Conservation (phyloP, 2,329 filamentous ascomycete genomes). For the Onygena corvina region DNA sequence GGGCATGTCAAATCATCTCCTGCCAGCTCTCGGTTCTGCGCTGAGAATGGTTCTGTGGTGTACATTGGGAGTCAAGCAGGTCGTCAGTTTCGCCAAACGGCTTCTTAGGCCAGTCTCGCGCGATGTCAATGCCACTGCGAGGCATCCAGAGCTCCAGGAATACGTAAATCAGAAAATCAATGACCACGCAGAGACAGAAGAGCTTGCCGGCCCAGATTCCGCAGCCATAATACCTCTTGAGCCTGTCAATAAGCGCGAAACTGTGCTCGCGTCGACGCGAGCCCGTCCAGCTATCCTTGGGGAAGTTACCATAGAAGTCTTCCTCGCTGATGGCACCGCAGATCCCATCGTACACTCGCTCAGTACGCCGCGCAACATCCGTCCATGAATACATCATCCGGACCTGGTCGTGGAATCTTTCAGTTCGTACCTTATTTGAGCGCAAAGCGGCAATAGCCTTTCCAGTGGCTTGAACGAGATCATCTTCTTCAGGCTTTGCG, state of each 20-base stretch:
- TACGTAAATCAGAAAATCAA: constrained; percentile 85
- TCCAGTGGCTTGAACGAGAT: constrained; percentile 78
- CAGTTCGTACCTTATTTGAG: constrained; percentile 75
- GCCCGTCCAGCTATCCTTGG: constrained; percentile 56
- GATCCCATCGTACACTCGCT: constrained; percentile 90
- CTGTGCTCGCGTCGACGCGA: constrained; percentile 63
- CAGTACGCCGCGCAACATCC: constrained; percentile 84
- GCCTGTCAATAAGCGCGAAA: constrained; percentile 82
- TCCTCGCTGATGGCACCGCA: constrained; percentile 72
- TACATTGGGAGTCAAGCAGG: not conserved
- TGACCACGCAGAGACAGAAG: constrained; percentile 85
- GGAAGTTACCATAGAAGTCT: constrained; percentile 76
- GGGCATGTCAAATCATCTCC: not conserved
- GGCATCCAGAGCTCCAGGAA: constrained; percentile 81
- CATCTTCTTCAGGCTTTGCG: constrained; percentile 91
- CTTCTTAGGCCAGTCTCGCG: constrained; percentile 84
- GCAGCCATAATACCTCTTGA: constrained; percentile 95
- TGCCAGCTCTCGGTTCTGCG: not conserved
- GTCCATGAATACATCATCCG: constrained; percentile 99
- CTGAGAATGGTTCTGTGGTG: too few relatives aligned
- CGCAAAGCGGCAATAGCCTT: constrained; percentile 78
- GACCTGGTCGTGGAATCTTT: constrained; percentile 92
- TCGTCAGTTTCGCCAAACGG: not conserved
- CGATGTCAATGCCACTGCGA: constrained; percentile 73
- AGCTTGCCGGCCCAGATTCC: constrained; percentile 97